A percentile compares a stretch with the other conserved stretches of the same genome.
phyloP scores from a whole-genome alignment of 345 rosid species.

The Euphorbia lathyris region DNA sequence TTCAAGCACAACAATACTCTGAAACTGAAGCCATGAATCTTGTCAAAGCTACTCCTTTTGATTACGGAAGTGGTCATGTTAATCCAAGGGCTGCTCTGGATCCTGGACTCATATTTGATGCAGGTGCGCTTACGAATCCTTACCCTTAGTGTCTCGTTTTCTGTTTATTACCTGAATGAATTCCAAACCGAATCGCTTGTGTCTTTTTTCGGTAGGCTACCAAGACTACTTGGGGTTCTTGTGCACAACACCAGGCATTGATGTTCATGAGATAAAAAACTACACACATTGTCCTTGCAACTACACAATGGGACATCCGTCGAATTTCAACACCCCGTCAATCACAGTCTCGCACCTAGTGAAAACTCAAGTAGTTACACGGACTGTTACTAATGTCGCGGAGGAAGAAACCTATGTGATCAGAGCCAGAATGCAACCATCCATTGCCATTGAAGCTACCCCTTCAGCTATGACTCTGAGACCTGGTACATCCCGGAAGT shows the following conservation, averaged over 20 bases:
- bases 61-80: slow-evolving; percentile 97
- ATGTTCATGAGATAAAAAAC: slow-evolving; percentile 68
- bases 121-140: slow-evolving; percentile 45
- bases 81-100: slow-evolving; percentile 93
- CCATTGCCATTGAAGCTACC: slow-evolving; percentile 68
- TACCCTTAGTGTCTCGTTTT: background rate
- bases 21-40: slow-evolving; percentile 75
- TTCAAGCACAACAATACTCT: slow-evolving; percentile 89
- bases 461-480: slow-evolving; percentile 90
- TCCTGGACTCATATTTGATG: slow-evolving; percentile 93
- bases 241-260: slow-evolving; percentile 90
- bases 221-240: slow-evolving; percentile 87
- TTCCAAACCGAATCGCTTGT: background rate
- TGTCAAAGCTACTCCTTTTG: slow-evolving; percentile 85
- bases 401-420: slow-evolving; percentile 84
- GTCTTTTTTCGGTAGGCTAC: slow-evolving; percentile 47
- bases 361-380: slow-evolving; percentile 56
- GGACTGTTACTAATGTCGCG: slow-evolving; percentile 81
- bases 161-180: background rate
- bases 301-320: slow-evolving; percentile 68
- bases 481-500: slow-evolving; percentile 60
- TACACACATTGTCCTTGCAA: slow-evolving; percentile 77
- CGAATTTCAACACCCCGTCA: slow-evolving; percentile 86
- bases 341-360: slow-evolving; percentile 80
- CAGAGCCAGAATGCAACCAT: slow-evolving; percentile 75